Percentiles rank a stretch among this genome's conserved stretches.
phyloP scores from a whole-genome alignment of 1,284 basidiomycete genomes.

The Athelia psychrophila region DNA sequence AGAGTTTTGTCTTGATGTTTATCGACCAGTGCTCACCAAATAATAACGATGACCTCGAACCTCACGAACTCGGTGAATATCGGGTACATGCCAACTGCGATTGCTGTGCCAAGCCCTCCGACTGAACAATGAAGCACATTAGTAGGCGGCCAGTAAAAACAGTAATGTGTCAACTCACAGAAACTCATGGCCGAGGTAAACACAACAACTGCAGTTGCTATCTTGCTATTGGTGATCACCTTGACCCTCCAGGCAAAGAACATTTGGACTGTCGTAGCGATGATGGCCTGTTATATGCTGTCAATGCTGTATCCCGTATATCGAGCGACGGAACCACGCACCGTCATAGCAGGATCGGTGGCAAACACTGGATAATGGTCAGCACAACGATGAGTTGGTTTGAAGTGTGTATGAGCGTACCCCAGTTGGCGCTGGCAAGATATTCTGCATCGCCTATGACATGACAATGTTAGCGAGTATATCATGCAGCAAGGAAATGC shows the following conservation, averaged over 20 bases:
- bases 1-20: not conserved
- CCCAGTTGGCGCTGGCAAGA: slow-evolving; percentile 32
- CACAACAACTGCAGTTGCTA: slow-evolving; percentile 17
- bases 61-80: slow-evolving; percentile 29
- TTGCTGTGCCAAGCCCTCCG: slow-evolving; percentile 24
- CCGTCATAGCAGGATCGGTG: slow-evolving; percentile 32
- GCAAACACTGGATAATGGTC: slow-evolving; percentile 23
- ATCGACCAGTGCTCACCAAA: slow-evolving; percentile 7
- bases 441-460: slow-evolving; percentile 24
- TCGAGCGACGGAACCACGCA: slow-evolving; percentile 7
- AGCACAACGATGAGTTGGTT: not conserved
- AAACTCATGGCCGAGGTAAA: slow-evolving; percentile 4
- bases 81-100: slow-evolving; percentile 18
- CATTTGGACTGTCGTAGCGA: slow-evolving; percentile 30
- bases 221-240: slow-evolving; percentile 23
- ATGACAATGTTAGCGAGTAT: too few relatives aligned
- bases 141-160: not conserved
- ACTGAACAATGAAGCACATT: slow-evolving; percentile 14
- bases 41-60: slow-evolving; percentile 22
- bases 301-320: not conserved
- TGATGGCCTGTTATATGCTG: slow-evolving; percentile 22
- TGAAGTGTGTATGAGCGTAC: slow-evolving; percentile 14
- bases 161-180: slow-evolving; percentile 7
- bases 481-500: not conserved
- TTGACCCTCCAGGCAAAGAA: slow-evolving; percentile 37